These are phyloP conservation scores for Arabis alpina DNA, from an alignment of 345 rosid species.

Conservation along the genomic window DNA sequence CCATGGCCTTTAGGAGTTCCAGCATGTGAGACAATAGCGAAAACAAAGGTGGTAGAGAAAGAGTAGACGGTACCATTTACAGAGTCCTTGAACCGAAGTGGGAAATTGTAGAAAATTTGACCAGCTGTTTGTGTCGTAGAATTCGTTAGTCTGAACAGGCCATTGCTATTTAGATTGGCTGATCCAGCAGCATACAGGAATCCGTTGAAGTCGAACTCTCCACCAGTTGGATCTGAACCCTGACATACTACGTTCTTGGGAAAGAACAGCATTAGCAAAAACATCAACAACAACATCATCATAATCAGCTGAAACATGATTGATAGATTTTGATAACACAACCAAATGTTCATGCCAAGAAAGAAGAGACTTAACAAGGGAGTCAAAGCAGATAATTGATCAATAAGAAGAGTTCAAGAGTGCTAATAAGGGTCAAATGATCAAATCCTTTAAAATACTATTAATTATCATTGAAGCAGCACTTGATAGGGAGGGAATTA, in stretches of 20 bases:
- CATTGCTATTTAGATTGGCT: conserved; percentile 39
- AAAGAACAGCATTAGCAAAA: background rate
- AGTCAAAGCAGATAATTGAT: conserved; percentile 14
- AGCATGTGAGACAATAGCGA: background rate
- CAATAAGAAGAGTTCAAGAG: background rate
- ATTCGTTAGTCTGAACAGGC: conserved; percentile 24
- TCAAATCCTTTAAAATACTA: background rate
- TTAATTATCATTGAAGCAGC: background rate
- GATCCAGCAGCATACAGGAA: conserved; percentile 38
- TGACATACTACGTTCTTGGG: conserved; percentile 16
- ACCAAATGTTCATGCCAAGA: conserved; percentile 10
- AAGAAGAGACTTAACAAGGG: background rate
- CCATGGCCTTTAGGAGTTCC: background rate
- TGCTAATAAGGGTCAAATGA: background rate
- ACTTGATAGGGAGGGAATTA: background rate
- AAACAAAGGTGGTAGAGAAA: conserved; percentile 34
- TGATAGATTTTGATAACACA: background rate
- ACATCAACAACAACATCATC: conserved; percentile 2
- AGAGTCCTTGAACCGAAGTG: conserved; percentile 46
- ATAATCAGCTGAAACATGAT: conserved; percentile 1
- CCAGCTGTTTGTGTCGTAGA: conserved; percentile 35
- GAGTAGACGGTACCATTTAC: conserved; percentile 9
- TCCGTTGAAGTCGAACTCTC: conserved; percentile 46
- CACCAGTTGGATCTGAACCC: conserved; percentile 19
- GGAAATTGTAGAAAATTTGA: conserved; percentile 46